Base-by-base conservation (phyloP, 116 monocot genomes). In the Dioscorea cayenensis region DNA sequence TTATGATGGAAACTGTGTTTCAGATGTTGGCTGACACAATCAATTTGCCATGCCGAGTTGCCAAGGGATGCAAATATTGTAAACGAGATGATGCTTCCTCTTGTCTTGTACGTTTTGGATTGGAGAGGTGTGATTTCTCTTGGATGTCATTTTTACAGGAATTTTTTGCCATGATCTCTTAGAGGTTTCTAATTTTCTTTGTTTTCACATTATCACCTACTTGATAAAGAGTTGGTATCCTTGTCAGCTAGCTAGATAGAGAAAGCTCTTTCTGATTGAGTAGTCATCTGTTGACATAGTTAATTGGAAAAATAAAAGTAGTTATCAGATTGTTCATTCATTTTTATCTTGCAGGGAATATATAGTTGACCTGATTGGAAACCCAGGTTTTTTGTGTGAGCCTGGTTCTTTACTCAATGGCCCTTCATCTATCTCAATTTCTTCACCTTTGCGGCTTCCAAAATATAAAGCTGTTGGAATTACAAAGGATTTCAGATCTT, bases 11-110 rank as follows among this genome's bases (percentile, higher is more conserved):
- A 12, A 68, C 20, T 25, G 36, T 43, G 43, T 43, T 43, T 43
- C 72, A 97, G 96, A 84, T 92, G 70, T 76, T 97, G 48, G 97
- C 97, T 36, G 97, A 97, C 55, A 66, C 82, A 20, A 81, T 97
- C 22, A 89, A 88, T 80, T 69, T 97, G 69, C 97, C 94, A 64
- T 97, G 97, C 63, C 85, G 97, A 80, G 77, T 97, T 66, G 94
- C 84, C 28, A 99, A 89, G 72, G 97, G 97, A 11, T 99, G 97
- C 70, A 93, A 78, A 76, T 90, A 93, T 71, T 99, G 97, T 71
- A 88, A 85, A 72, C 72, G 70, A 23, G 88, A 89, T 72, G 81
- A 89, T 85, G 84, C 90, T 73, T 84, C 91, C 28, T 93, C 97
- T 23, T 99, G 97, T 64, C 80, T 99, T 14, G 94, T 99, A 60